Percentiles rank a stretch among this genome's conserved stretches.
Conservation (phyloP, 345 rosid species). For the Syzygium grande region DNA sequence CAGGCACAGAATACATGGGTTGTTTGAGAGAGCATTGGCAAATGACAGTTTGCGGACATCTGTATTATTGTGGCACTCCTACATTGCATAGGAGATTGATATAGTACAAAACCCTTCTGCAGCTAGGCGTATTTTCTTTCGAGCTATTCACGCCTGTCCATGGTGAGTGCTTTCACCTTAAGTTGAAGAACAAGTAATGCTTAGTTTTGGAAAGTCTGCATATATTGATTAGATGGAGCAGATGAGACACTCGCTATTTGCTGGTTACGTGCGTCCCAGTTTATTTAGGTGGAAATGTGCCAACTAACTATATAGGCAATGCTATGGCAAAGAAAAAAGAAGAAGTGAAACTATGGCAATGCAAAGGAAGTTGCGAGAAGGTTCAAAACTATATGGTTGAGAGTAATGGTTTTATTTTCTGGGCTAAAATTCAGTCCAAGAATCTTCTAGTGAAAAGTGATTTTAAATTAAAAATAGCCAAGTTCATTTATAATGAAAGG, state of each 20-base stretch:
- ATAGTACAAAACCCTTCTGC: slow-evolving; percentile 46
- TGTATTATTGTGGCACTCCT: slow-evolving; percentile 80
- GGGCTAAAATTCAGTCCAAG: neutral
- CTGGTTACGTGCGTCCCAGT: no score
- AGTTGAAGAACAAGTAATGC: neutral
- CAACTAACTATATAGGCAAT: neutral
- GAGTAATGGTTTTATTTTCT: neutral
- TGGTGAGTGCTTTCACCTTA: slow-evolving; percentile 38
- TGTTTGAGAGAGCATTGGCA: slow-evolving; percentile 83
- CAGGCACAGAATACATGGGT: slow-evolving; percentile 61
- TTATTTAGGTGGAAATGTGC: neutral
- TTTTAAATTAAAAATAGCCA: neutral
- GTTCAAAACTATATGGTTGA: neutral
- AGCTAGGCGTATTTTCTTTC: slow-evolving; percentile 71
- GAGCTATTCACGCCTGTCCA: slow-evolving; percentile 93
- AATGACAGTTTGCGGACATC: slow-evolving; percentile 45
- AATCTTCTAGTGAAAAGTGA: neutral
- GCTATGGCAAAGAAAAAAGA: neutral
- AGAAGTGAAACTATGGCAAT: neutral
- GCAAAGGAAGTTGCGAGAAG: neutral
- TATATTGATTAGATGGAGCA: neutral
- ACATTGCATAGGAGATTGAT: slow-evolving; percentile 62
- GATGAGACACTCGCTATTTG: neutral
- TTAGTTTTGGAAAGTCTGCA: neutral
- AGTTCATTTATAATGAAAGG: neutral